Conservation (phyloP, 1,284 basidiomycete species). For the Malassezia pachydermatis region DNA sequence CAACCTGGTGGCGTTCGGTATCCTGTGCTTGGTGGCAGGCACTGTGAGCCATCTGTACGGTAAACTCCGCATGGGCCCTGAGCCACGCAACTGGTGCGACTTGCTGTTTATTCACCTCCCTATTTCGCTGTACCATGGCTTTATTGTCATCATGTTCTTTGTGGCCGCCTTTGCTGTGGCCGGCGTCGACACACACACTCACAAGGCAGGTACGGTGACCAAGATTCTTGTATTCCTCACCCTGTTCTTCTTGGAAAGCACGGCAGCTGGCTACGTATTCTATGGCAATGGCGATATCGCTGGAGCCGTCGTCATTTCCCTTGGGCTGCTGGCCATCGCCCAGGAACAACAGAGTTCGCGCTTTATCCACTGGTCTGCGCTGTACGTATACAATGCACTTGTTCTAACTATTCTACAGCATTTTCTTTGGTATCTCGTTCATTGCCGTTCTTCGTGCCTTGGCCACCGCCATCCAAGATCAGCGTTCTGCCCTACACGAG, state of each 20-base stretch:
- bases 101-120: constrained; percentile 53
- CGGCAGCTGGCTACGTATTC: constrained; percentile 74
- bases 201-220: constrained; percentile 72
- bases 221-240: constrained; percentile 87
- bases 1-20: constrained; percentile 71
- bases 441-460: constrained; percentile 68
- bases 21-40: constrained; percentile 72
- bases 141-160: constrained; percentile 82
- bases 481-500: constrained; percentile 50
- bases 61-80: constrained; percentile 72
- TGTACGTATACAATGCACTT: constrained; percentile 55
- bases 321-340: constrained; percentile 55
- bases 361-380: constrained; percentile 80
- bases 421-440: constrained; percentile 71
- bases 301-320: constrained; percentile 73
- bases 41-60: constrained; percentile 84
- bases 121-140: constrained; percentile 65
- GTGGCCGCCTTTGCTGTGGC: constrained; percentile 83
- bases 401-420: constrained; percentile 37
- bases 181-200: constrained; percentile 61
- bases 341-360: constrained; percentile 50
- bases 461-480: constrained; percentile 51
- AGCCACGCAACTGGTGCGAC: constrained; percentile 53
- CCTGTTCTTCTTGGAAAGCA: constrained; percentile 84
- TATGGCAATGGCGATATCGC: constrained; percentile 80